These are phyloP conservation scores for Leccinum subtestaceum DNA, from an alignment of 768 basidiomycete genomes.

Conservation along the genomic window DNA sequence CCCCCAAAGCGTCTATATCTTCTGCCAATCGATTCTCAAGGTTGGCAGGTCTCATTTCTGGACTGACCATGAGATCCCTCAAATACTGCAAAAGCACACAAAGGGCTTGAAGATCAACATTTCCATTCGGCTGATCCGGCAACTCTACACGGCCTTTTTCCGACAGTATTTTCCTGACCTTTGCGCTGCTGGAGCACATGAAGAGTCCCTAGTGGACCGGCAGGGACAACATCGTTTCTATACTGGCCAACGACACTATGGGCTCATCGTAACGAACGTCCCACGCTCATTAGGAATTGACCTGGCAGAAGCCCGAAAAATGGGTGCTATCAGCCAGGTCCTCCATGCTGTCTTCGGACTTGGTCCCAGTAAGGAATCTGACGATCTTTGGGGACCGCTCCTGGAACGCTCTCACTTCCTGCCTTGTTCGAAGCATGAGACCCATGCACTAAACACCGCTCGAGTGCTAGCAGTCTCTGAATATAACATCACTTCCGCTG, in stretches of 20 bases:
- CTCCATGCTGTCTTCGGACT: background rate
- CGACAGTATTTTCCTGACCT: too few species aligned
- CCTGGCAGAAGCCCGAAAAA: background rate
- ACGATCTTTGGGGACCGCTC: background rate
- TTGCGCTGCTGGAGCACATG: too few species aligned
- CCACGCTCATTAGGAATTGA: background rate
- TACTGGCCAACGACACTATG: background rate
- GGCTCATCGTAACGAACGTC: background rate
- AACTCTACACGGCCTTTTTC: too few species aligned
- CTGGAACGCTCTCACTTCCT: background rate
- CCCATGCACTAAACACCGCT: background rate
- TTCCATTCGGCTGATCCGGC: too few species aligned
- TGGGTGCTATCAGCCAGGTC: background rate
- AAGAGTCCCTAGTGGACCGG: background rate
- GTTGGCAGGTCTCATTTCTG: too few species aligned
- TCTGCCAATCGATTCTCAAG: too few species aligned
- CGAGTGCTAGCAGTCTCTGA: background rate
- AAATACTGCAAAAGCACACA: too few species aligned
- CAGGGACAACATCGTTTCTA: conserved; percentile 3
- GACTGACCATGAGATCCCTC: background rate
- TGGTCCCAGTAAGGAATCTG: background rate
- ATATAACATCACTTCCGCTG: background rate
- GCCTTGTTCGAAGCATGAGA: background rate
- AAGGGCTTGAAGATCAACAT: too few species aligned
- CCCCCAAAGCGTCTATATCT: too few species aligned